Base-by-base conservation (phyloP, 2,329 filamentous ascomycete genomes). In the Boeremia exigua region DNA sequence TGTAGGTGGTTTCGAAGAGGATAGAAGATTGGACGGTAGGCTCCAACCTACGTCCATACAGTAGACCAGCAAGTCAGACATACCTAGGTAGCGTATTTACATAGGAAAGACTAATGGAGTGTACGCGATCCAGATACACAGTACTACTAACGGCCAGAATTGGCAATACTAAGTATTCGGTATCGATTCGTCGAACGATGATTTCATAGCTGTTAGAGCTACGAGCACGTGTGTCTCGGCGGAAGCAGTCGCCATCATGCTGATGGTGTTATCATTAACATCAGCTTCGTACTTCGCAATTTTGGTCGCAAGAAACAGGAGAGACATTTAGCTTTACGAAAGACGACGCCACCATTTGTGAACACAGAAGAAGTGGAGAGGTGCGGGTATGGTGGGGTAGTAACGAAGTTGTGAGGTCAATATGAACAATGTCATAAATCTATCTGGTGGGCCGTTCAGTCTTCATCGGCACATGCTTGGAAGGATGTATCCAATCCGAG, bases 1-100 rank as follows among this genome's bases (percentile, higher is more conserved):
- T 52, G 58, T 64, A 71, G 67, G 28, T 60, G 69, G 9, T 38
- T 29, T 10, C 49, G 57, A 12, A 72, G 56, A n/a, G 63, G 65
- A 39, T 71, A 65, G 38, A 63, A 70, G 51, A 66, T 63, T 8
- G 45, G 44, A 23, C 69, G 66, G n/a, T 67, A 71, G 5, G 48
- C 15, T 12, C 59, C 44, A 44, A 68, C 68, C 28, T 60, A 66
- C 9, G 65, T 42, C 40, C 56, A 65, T 12, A 69, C 52, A 8
- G 63, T 49, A 19, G 54, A 17, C 61, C 61, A 67, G 37, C 68
- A 69, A 2, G 42, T 48, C 4, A 54, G 34, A 9, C 53, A 44
- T 6, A n/a, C n/a, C n/a, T n/a, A n/a, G n/a, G n/a, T n/a, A 65
- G 34, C 7, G 58, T 15, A 8, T 56, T 58, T 10, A 60, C 61